A percentile compares a stretch with the other conserved stretches of the same genome.
Evolutionary conservation across 495 filamentous ascomycete species (phyloP).

Genomic region (Mytilinidion resinicola): DNA sequence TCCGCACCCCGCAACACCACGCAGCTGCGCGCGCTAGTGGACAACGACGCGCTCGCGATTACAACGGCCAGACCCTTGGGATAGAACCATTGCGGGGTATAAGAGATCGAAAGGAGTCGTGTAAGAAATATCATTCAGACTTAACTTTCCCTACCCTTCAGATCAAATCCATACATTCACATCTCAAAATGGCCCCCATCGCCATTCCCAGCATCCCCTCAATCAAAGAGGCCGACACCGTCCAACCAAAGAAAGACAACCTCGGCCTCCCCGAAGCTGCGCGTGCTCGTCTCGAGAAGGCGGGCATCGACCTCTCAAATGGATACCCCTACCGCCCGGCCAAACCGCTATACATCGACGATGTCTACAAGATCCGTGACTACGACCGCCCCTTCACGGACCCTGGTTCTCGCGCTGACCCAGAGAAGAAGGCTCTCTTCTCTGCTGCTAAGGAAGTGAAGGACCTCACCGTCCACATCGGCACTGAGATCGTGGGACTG

Average conservation of each 20-base stretch:
- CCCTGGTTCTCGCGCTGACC: constrained; percentile 59
- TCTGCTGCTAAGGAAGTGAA: constrained; percentile 61
- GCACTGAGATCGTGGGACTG: constrained; percentile 64
- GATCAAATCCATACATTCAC: background rate
- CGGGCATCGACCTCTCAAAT: constrained; percentile 56
- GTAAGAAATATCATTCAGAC: background rate
- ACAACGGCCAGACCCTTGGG: no score
- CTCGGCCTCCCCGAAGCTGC: constrained; percentile 51
- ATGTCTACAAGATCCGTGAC: constrained; percentile 57
- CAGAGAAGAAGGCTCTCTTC: constrained; percentile 57
- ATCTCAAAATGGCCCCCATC: constrained; percentile 22
- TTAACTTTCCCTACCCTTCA: background rate
- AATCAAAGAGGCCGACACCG: constrained; percentile 49
- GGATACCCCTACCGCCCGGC: constrained; percentile 60
- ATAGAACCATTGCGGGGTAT: background rate
- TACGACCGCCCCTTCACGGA: constrained; percentile 54
- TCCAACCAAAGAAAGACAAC: constrained; percentile 55
- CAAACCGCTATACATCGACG: constrained; percentile 56
- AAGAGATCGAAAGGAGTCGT: background rate
- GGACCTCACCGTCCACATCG: constrained; percentile 59
- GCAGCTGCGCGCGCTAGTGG: background rate
- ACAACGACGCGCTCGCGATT: background rate
- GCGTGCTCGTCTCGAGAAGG: constrained; percentile 53
- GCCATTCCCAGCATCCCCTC: constrained; percentile 47
- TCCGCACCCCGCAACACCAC: constrained; percentile 17